phyloP scores from a whole-genome alignment of 148 eudicot genomes.

The Silene conica region DNA sequence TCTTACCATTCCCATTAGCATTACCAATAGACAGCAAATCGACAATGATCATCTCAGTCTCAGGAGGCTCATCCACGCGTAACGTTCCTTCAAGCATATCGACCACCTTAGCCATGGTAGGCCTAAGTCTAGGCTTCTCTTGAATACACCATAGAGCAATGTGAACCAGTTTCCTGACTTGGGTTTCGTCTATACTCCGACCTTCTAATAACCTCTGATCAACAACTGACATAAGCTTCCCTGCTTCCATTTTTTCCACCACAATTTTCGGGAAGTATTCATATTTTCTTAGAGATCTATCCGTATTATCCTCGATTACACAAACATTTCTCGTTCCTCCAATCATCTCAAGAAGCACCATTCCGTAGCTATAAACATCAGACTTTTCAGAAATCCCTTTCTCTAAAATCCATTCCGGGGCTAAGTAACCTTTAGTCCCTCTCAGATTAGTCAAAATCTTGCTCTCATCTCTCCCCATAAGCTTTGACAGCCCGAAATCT shows the following conservation, averaged over 20 bases:
- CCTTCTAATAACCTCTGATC: slow-evolving; percentile 38
- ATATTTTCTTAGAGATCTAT: slow-evolving; percentile 33
- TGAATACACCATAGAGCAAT: slow-evolving; percentile 78
- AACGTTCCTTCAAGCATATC: slow-evolving; percentile 57
- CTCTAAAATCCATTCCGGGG: slow-evolving; percentile 74
- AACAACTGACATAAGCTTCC: slow-evolving; percentile 52
- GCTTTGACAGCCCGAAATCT: slow-evolving; percentile 69
- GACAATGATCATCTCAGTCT: slow-evolving; percentile 56
- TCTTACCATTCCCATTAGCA: slow-evolving; percentile 16
- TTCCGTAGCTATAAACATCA: slow-evolving; percentile 70
- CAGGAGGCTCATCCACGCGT: slow-evolving; percentile 23
- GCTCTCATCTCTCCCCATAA: slow-evolving; percentile 52
- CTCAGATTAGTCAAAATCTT: slow-evolving; percentile 44
- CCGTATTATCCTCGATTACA: slow-evolving; percentile 21
- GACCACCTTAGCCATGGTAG: slow-evolving; percentile 53
- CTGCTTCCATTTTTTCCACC: slow-evolving; percentile 43
- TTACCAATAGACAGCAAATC: slow-evolving; percentile 44
- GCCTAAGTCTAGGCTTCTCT: slow-evolving; percentile 57
- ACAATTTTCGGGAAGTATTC: slow-evolving; percentile 62
- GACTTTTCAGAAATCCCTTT: slow-evolving; percentile 57
- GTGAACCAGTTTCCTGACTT: slow-evolving; percentile 43
- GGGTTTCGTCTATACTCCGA: slow-evolving; percentile 36
- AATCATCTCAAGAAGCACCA: slow-evolving; percentile 65
- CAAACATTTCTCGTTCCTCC: slow-evolving; percentile 45
- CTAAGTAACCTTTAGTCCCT: slow-evolving; percentile 65